Evolutionary conservation across 2,329 filamentous ascomycete genomes (phyloP).

Genomic region (Trichoderma arundinaceum): DNA sequence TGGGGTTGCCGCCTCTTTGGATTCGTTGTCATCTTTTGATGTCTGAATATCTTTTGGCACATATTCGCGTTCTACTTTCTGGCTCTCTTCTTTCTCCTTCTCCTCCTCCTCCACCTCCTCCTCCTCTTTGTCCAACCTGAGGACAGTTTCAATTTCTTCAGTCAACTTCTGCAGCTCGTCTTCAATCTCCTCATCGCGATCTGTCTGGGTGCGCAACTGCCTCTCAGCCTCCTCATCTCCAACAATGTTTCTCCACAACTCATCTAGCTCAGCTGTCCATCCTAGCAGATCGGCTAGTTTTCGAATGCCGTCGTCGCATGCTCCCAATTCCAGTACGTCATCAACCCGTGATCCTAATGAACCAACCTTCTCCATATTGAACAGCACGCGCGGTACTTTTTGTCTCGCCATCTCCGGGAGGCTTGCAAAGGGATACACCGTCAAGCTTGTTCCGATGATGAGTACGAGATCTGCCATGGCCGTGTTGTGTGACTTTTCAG

Average conservation of each 20-base stretch:
- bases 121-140: conserved; percentile 40
- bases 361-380: conserved; percentile 87
- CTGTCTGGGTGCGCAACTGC: conserved; percentile 47
- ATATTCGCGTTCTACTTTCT: not conserved
- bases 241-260: conserved; percentile 71
- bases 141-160: conserved; percentile 44
- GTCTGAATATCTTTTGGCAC: not conserved
- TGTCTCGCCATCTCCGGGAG: conserved; percentile 69
- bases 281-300: conserved; percentile 79
- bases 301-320: conserved; percentile 82
- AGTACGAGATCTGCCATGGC: conserved; percentile 76
- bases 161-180: conserved; percentile 53
- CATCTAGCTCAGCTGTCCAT: conserved; percentile 84
- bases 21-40: not conserved
- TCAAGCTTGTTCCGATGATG: conserved; percentile 86
- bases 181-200: conserved; percentile 45
- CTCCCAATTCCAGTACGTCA: conserved; percentile 81
- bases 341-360: conserved; percentile 76
- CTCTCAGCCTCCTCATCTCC: conserved; percentile 63
- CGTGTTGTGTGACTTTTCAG: conserved; percentile 52
- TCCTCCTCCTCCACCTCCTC: not conserved
- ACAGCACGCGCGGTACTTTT: conserved; percentile 75
- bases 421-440: conserved; percentile 86
- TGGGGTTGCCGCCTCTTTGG: not conserved
- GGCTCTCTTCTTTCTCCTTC: not conserved